Evolutionary conservation across 345 rosid genomes (phyloP).

Genomic region (Trapa incisa): DNA sequence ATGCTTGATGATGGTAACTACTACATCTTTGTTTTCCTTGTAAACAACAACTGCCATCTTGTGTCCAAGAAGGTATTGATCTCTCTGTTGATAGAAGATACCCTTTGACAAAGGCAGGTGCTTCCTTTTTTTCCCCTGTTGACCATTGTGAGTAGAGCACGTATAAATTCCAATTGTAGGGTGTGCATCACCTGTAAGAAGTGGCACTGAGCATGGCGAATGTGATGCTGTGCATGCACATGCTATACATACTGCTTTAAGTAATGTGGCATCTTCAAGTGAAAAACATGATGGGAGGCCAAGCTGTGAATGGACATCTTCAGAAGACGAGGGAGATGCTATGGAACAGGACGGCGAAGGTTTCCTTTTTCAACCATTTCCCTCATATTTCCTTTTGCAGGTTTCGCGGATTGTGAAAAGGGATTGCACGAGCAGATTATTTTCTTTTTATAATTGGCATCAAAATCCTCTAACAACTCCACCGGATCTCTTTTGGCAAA

Average conservation of each 20-base stretch:
- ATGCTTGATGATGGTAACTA: constrained; percentile 73
- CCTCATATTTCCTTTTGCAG: not conserved
- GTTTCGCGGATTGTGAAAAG: not conserved
- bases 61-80: not conserved
- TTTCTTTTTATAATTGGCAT: not conserved
- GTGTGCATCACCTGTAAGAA: no score
- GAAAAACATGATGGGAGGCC: constrained; percentile 17
- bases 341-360: constrained; percentile 73
- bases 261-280: constrained; percentile 67
- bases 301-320: constrained; percentile 67
- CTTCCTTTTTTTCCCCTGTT: no score
- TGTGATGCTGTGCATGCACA: no score
- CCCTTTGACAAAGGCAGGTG: no score
- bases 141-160: no score
- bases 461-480: not conserved
- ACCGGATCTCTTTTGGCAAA: not conserved
- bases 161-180: no score
- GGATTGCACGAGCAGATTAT: no score
- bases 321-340: constrained; percentile 74
- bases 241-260: constrained; percentile 22
- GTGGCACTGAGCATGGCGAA: no score
- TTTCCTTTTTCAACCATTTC: constrained; percentile 17
- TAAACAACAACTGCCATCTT: not conserved
- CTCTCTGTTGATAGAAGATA: not conserved
- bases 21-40: constrained; percentile 3